A percentile compares a stretch with the other conserved stretches of the same genome.
Evolutionary conservation across 2,329 filamentous ascomycete species (phyloP).

Genomic region (Lasiodiplodia theobromae): DNA sequence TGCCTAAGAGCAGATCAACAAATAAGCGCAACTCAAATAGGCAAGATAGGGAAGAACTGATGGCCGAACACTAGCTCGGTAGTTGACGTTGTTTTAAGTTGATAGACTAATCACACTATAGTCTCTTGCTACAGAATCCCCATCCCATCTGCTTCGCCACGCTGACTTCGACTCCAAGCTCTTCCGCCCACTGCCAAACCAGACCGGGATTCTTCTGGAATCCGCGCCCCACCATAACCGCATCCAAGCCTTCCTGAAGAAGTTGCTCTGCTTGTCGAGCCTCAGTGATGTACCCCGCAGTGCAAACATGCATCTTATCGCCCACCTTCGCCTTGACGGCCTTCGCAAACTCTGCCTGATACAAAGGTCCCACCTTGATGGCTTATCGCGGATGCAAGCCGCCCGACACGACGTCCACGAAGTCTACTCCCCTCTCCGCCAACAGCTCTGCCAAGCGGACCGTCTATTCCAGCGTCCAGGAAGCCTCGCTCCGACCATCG

Average conservation of each 20-base stretch:
- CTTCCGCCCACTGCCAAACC: conserved; percentile 74
- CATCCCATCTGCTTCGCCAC: conserved; percentile 75
- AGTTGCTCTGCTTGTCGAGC: conserved; percentile 72
- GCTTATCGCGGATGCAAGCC: conserved; percentile 71
- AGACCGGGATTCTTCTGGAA: conserved; percentile 85
- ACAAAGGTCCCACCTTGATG: conserved; percentile 68
- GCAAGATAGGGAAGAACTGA: no score
- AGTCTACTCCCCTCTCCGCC: conserved; percentile 76
- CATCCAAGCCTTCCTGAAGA: conserved; percentile 64
- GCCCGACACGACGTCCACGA: conserved; percentile 81
- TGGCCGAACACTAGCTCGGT: no score
- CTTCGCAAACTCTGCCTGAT: conserved; percentile 77
- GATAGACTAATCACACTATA: no score
- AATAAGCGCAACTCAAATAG: no score
- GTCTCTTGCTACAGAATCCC: conserved; percentile 52
- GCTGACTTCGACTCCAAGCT: conserved; percentile 73
- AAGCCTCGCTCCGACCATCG: conserved; percentile 54
- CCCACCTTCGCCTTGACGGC: conserved; percentile 75
- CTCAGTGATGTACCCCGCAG: conserved; percentile 76
- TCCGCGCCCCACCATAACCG: conserved; percentile 76
- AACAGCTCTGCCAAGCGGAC: conserved; percentile 70
- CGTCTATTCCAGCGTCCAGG: conserved; percentile 72
- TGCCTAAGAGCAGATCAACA: no score
- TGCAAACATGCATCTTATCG: conserved; percentile 72
- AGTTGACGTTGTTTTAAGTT: no score